Conservation (phyloP, 164 flowering plant species). For the Umbilicus rupestris region DNA sequence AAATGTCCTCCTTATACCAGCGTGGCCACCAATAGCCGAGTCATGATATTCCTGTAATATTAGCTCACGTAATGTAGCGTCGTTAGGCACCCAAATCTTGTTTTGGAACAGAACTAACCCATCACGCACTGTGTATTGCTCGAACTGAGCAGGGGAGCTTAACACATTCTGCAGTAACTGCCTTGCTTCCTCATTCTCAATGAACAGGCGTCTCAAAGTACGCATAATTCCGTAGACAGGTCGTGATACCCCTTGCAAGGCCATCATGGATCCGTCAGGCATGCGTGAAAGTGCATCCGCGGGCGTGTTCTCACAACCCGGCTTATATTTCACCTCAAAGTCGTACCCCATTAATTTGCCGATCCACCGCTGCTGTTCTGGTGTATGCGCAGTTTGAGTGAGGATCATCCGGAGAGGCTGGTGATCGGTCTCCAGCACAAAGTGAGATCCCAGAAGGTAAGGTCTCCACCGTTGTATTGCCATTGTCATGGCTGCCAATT, state of each 20-base stretch:
- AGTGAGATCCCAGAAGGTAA: background rate
- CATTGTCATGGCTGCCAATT: background rate
- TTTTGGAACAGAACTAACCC: no score
- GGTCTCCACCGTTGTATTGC: background rate
- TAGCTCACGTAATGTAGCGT: no score
- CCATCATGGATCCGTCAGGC: background rate
- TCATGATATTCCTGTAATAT: no score
- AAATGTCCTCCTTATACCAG: no score
- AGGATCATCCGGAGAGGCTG: background rate
- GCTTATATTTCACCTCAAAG: background rate
- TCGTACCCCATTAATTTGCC: conserved; percentile 10
- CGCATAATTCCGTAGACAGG: no score
- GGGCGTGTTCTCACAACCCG: background rate
- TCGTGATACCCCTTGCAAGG: background rate
- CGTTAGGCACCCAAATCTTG: no score
- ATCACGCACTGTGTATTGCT: no score
- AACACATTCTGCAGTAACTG: no score
- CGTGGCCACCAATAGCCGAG: no score
- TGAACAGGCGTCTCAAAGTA: no score
- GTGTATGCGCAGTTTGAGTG: background rate
- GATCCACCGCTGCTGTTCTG: conserved; percentile 11
- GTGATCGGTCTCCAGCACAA: background rate
- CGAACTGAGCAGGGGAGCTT: no score
- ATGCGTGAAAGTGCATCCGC: background rate
- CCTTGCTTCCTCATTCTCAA: no score